phyloP scores from a whole-genome alignment of 108 stramenopile genomes.

The Cyclotella kingstonii region DNA sequence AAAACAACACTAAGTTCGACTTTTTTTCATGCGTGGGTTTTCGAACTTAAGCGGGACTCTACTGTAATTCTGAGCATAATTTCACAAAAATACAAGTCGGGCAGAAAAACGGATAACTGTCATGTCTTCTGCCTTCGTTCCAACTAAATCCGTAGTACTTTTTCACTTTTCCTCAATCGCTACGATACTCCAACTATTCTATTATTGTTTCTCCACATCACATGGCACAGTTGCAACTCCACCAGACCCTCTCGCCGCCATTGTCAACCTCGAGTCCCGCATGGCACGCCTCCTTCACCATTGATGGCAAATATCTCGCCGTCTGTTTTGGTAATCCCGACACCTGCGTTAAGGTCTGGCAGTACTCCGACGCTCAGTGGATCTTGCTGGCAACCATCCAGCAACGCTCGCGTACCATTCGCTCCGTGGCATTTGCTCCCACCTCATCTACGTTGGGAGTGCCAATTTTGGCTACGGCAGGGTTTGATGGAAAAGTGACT shows the following conservation, averaged over 20 bases:
- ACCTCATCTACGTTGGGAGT: constrained; percentile 33
- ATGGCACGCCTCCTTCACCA: constrained; percentile 67
- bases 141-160: too few species aligned
- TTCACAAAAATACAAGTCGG: too few species aligned
- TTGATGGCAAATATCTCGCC: constrained; percentile 69
- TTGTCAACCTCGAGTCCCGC: constrained; percentile 34
- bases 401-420: constrained; percentile 55
- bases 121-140: too few species aligned
- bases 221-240: constrained; percentile 6
- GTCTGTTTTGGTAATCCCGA: constrained; percentile 73
- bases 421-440: constrained; percentile 72
- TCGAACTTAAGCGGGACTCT: too few species aligned
- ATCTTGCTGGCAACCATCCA: too few species aligned
- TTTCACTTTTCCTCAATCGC: too few species aligned
- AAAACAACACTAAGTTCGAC: too few species aligned
- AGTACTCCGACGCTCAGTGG: constrained; percentile 17
- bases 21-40: too few species aligned
- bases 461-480: constrained; percentile 72
- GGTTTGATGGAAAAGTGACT: constrained; percentile 89
- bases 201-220: too few species aligned
- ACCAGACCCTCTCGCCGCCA: constrained; percentile 14
- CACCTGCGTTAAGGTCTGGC: constrained; percentile 66
- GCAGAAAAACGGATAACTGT: too few species aligned
- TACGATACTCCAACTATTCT: too few species aligned
- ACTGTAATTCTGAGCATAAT: too few species aligned